A percentile compares a stretch with the other conserved stretches of the same genome.
Conservation (phyloP, 345 rosid genomes). For the Lumnitzera racemosa region DNA sequence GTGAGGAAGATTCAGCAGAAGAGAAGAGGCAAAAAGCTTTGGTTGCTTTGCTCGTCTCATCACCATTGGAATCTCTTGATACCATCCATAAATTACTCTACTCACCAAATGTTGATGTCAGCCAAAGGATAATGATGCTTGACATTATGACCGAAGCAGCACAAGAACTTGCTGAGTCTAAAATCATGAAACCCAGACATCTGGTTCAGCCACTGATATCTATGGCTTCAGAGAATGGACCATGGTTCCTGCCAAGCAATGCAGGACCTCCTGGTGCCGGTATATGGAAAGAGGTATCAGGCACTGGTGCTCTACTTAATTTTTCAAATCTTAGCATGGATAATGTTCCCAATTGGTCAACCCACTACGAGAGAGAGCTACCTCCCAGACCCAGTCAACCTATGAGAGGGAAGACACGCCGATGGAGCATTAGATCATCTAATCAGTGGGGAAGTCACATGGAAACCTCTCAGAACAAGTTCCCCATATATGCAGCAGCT, state of each 20-base stretch:
- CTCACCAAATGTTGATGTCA: slow-evolving; percentile 77
- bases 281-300: slow-evolving; percentile 69
- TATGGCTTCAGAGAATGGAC: slow-evolving; percentile 65
- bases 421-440: slow-evolving; percentile 67
- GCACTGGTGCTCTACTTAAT: slow-evolving; percentile 45
- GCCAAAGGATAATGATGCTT: slow-evolving; percentile 96
- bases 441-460: slow-evolving; percentile 31
- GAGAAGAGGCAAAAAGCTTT: slow-evolving; percentile 88
- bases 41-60: slow-evolving; percentile 64
- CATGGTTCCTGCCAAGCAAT: slow-evolving; percentile 88
- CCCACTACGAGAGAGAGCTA: slow-evolving; percentile 83
- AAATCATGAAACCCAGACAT: slow-evolving; percentile 43
- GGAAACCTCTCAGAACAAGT: slow-evolving; percentile 66
- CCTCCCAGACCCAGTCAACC: slow-evolving; percentile 50
- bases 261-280: slow-evolving; percentile 57
- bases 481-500: slow-evolving; percentile 83
- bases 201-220: slow-evolving; percentile 48
- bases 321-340: slow-evolving; percentile 10
- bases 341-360: slow-evolving; percentile 40
- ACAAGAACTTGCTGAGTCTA: slow-evolving; percentile 73
- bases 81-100: slow-evolving; percentile 53
- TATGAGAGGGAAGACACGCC: slow-evolving; percentile 67
- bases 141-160: slow-evolving; percentile 95
- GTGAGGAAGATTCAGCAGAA: slow-evolving; percentile 95
- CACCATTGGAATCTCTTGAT: slow-evolving; percentile 77